Conservation (phyloP, 345 rosid genomes). For the Xanthoceras sorbifolium region DNA sequence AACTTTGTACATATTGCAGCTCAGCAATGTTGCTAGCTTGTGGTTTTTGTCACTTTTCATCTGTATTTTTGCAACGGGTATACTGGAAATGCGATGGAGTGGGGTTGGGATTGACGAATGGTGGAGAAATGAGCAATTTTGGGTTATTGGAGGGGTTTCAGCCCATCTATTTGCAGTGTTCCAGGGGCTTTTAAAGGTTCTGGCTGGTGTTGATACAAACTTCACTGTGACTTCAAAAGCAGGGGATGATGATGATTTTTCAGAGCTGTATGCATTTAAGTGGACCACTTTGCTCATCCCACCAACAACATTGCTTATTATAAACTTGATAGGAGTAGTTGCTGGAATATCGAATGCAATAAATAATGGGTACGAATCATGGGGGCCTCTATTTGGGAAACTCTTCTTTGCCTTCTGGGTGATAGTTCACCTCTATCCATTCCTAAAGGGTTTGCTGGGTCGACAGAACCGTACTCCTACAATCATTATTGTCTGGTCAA, state of each 20-base stretch:
- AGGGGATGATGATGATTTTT: slow-evolving; percentile 56
- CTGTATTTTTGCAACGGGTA: slow-evolving; percentile 59
- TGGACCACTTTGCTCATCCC: slow-evolving; percentile 70
- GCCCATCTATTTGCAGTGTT: slow-evolving; percentile 66
- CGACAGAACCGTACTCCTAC: slow-evolving; percentile 63
- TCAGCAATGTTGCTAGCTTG: slow-evolving; percentile 52
- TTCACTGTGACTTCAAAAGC: slow-evolving; percentile 69
- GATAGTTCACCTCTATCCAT: slow-evolving; percentile 67
- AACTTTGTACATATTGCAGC: slow-evolving; percentile 39
- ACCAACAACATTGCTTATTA: slow-evolving; percentile 58
- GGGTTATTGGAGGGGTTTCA: slow-evolving; percentile 75
- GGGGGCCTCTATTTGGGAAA: slow-evolving; percentile 73
- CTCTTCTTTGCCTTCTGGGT: slow-evolving; percentile 76
- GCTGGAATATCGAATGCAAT: slow-evolving; percentile 62
- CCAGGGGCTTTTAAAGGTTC: slow-evolving; percentile 63
- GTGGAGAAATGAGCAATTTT: slow-evolving; percentile 85
- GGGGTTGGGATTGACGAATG: slow-evolving; percentile 66
- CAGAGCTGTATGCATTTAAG: slow-evolving; percentile 53
- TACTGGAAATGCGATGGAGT: slow-evolving; percentile 77
- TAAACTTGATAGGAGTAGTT: slow-evolving; percentile 62
- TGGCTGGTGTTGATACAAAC: slow-evolving; percentile 61
- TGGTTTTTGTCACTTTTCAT: slow-evolving; percentile 66
- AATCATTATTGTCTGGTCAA: slow-evolving; percentile 71
- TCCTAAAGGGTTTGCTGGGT: slow-evolving; percentile 63
- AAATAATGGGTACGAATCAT: slow-evolving; percentile 64